Evolutionary conservation across 164 flowering plant genomes (phyloP), one percentile per base, ranked within the genome.

Genomic region (Warburgia ugandensis): DNA sequence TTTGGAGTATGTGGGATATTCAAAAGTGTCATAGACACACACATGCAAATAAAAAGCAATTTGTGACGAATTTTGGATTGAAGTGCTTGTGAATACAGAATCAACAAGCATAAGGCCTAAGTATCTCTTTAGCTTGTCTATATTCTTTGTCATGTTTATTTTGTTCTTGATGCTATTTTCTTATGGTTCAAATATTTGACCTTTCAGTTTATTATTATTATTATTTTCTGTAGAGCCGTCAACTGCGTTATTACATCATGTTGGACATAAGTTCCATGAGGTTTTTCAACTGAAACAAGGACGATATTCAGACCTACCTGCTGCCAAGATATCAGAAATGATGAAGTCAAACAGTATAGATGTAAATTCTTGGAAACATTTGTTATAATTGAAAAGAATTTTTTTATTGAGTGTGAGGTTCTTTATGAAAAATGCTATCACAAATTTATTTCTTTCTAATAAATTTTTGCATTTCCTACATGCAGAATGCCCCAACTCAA

Each of bases 401-500:
- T n/a, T n/a, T n/a, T n/a, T n/a, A n/a, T n/a, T n/a, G n/a, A n/a
- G n/a, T n/a, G n/a, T n/a, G n/a, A n/a, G n/a, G n/a, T n/a, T n/a
- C n/a, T n/a, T n/a, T n/a, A n/a, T n/a, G n/a, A n/a, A n/a, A n/a
- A n/a, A n/a, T n/a, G n/a, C n/a, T n/a, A 19, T 0, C 8, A 21
- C n/a, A 39, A 7, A 29, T 29, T 5, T 40, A 1, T 42, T 38
- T 40, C 29, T 5, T 48, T 28, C 14, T 20, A 35, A 9, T 28
- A 26, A n/a, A 13, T 46, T 52, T 27, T 61, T 48, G 30, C 22
- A 10, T 23, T 29, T 62, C 25, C 36, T 48, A 21, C 54, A 16
- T 65, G 68, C 94, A 92, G 98, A 77, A 67, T 56, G 82, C 86
- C 27, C 73, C 98, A 10, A 76, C 85, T 36, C 83, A 72, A 45